phyloP scores from a whole-genome alignment of 2,329 filamentous ascomycete species.

The Verticillium longisporum region DNA sequence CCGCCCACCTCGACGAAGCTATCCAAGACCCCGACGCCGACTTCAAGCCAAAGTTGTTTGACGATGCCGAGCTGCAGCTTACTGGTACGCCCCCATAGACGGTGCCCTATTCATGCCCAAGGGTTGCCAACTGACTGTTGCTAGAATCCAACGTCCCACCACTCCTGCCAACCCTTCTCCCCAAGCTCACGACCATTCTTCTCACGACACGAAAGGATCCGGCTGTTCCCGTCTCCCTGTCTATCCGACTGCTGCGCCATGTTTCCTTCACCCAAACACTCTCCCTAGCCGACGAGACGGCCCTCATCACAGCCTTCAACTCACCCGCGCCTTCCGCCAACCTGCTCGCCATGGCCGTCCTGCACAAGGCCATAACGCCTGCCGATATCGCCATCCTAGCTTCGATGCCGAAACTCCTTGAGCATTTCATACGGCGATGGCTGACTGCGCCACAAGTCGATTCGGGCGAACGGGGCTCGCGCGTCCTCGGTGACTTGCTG shows the following conservation, averaged over 20 bases:
- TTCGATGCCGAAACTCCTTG: conserved; percentile 39
- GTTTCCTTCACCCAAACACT: conserved; percentile 45
- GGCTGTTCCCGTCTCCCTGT: conserved; percentile 40
- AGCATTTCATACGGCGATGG: conserved; percentile 44
- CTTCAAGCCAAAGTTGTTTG: conserved; percentile 45
- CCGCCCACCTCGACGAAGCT: conserved; percentile 46
- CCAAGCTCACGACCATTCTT: conserved; percentile 46
- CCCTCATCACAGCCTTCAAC: conserved; percentile 43
- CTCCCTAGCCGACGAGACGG: conserved; percentile 41
- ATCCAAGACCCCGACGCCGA: conserved; percentile 31
- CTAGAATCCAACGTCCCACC: conserved; percentile 44
- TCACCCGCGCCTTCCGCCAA: conserved; percentile 50
- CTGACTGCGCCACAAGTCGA: conserved; percentile 44
- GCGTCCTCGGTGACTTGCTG: conserved; percentile 45
- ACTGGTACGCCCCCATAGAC: conserved; percentile 29
- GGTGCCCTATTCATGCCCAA: too few species aligned
- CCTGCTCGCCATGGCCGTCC: conserved; percentile 48
- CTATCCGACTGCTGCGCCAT: conserved; percentile 48
- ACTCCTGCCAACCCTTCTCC: conserved; percentile 44
- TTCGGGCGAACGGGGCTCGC: conserved; percentile 46
- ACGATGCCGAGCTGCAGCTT: conserved; percentile 52
- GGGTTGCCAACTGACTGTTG: neutral
- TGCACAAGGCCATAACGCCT: conserved; percentile 44
- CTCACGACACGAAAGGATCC: conserved; percentile 44
- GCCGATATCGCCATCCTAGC: conserved; percentile 43